phyloP scores from a whole-genome alignment of 2,329 filamentous ascomycete species.

The Scytalidium sp. region DNA sequence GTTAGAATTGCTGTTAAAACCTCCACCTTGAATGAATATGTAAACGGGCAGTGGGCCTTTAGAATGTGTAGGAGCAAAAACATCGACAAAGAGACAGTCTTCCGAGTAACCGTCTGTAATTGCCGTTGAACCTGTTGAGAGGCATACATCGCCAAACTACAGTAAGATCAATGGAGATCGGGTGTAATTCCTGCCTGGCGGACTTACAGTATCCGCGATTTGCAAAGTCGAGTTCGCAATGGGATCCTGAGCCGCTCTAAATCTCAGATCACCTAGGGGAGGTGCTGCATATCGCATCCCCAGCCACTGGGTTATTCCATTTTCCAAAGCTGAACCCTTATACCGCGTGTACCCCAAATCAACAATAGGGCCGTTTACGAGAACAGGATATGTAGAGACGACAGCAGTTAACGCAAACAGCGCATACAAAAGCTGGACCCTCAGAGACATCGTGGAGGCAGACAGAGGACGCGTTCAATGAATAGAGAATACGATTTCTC shows the following conservation, averaged over 20 bases:
- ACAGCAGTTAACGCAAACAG: neutral
- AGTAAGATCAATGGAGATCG: neutral
- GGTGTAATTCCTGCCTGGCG: neutral
- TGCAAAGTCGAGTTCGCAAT: slow-evolving; percentile 13
- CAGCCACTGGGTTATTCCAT: slow-evolving; percentile 68
- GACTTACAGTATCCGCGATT: slow-evolving; percentile 21
- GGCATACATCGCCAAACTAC: slow-evolving; percentile 23
- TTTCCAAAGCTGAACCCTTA: slow-evolving; percentile 48
- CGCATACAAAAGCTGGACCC: no score
- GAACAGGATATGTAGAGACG: neutral
- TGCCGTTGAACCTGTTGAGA: slow-evolving; percentile 18
- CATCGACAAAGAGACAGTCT: slow-evolving; percentile 68
- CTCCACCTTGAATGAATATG: slow-evolving; percentile 57
- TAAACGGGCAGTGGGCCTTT: slow-evolving; percentile 55
- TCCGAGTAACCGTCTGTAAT: slow-evolving; percentile 42
- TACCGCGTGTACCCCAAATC: slow-evolving; percentile 68
- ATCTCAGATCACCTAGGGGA: slow-evolving; percentile 63
- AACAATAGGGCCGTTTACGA: slow-evolving; percentile 29
- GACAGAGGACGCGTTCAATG: no score
- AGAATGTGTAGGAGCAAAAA: slow-evolving; percentile 56
- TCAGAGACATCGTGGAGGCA: no score
- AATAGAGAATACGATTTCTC: no score
- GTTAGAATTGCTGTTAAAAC: slow-evolving; percentile 49
- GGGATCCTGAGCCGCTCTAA: slow-evolving; percentile 65
- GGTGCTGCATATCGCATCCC: slow-evolving; percentile 73